Conservation (phyloP, 805 yeast species). For the Saccharomycopsis fibuligera region DNA sequence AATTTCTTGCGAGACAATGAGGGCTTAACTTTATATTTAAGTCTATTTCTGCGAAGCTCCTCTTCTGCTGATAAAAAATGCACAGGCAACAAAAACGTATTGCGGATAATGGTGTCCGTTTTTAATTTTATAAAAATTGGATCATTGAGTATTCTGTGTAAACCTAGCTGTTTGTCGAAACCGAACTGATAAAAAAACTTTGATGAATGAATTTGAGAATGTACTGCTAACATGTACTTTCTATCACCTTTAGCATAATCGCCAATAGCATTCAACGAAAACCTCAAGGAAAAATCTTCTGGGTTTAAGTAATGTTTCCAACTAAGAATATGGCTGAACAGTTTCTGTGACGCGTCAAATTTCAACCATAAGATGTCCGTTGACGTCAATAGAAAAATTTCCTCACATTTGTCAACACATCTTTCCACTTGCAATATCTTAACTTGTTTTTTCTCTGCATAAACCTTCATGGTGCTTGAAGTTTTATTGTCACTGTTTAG, state of each 20-base stretch:
- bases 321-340: conserved; percentile 40
- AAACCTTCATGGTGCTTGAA: conserved; percentile 28
- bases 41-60: no score
- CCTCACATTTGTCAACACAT: conserved; percentile 27
- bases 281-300: conserved; percentile 44
- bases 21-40: no score
- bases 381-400: conserved; percentile 55
- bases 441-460: conserved; percentile 28
- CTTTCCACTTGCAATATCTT: conserved; percentile 37
- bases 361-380: conserved; percentile 55
- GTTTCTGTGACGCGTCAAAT: conserved; percentile 16
- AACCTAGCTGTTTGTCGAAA: background rate
- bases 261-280: conserved; percentile 2
- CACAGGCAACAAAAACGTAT: conserved; percentile 1
- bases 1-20: no score
- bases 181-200: conserved; percentile 1
- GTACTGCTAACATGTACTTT: conserved; percentile 3
- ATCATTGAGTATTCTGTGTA: conserved; percentile 1
- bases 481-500: no score
- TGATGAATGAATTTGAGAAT: conserved; percentile 4
- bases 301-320: conserved; percentile 67
- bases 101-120: background rate
- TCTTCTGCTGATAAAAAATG: background rate
- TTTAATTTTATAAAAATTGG: conserved; percentile 3
- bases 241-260: background rate